Base-by-base conservation (phyloP, 805 yeast genomes). In the Yarrowia osloensis region DNA sequence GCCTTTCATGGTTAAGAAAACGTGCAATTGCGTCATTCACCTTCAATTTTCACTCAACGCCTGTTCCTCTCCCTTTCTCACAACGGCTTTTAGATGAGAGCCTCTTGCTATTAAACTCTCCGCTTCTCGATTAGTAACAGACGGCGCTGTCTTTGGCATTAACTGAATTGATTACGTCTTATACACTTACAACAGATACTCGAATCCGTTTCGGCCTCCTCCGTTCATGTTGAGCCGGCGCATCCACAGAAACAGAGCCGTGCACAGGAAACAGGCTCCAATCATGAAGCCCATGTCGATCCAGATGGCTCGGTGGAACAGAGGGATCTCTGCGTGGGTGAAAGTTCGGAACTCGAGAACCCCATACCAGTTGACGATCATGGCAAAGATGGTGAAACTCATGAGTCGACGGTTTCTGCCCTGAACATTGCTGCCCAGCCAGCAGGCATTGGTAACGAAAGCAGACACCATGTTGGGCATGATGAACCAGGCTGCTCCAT, bases 281-380 rank as follows among this genome's bases (percentile, higher is more conserved):
- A 50, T 31, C 55, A 50, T 50, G 39, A 50, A 50, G 7, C 55
- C 39, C 55, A 50, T 50, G 7, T 50, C 26, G 12, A 50, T 31
- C 55, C 55, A 50, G 39, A 9, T 7, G 6, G 28, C 40, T 22
- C 57, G 7, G 15, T 50, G 57, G 7, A 50, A 50, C 19, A 50
- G 7, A 3, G 55, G 55, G 31, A 50, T 21, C 55, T 50, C 39
- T 4, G 13, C 13, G 26, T 33, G 22, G 8, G n/a, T 22, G 21
- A 9, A 13, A 0, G 26, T 21, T 21, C 40, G 40, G 37, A 31
- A 50, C 5, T 50, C 40, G 15, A 50, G 28, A 2, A 31, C 57
- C 2, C 57, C 57, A 15, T 33, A 50, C 57, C 57, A 50, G 57
- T 50, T 50, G 12, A 33, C 57, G 15, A 50, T 50, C 57, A 50